Evolutionary conservation across 768 basidiomycete species (phyloP).

Genomic region (Agrocybe chaxingu): DNA sequence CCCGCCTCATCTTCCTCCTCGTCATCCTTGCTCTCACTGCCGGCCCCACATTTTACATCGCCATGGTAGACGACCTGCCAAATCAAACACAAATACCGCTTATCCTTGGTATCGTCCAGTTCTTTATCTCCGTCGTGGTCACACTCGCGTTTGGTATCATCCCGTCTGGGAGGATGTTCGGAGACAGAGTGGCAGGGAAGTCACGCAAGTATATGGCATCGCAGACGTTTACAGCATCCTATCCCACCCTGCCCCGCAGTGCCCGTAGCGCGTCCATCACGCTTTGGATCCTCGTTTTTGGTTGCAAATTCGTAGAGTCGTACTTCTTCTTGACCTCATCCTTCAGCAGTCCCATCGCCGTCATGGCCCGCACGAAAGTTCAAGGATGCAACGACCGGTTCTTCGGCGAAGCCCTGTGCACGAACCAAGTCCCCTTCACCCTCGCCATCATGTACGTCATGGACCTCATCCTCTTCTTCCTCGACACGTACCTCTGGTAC

Average conservation of each 20-base stretch:
- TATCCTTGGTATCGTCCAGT: constrained; percentile 91
- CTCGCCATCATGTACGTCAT: constrained; percentile 98
- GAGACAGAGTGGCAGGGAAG: constrained; percentile 96
- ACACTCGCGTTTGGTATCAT: constrained; percentile 84
- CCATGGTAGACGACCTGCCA: constrained; percentile 69
- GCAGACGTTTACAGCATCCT: constrained; percentile 98
- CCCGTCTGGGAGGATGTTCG: constrained; percentile 97
- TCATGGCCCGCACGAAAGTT: constrained; percentile 95
- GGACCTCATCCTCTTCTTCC: constrained; percentile 97
- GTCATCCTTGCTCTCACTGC: constrained; percentile 90
- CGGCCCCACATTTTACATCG: constrained; percentile 93
- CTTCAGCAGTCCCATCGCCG: constrained; percentile 94
- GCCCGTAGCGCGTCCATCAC: constrained; percentile 81
- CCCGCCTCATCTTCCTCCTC: constrained; percentile 87
- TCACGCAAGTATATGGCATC: constrained; percentile 98
- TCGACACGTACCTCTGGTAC: constrained; percentile 99
- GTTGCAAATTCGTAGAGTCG: constrained; percentile 95
- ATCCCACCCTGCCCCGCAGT: constrained; percentile 69
- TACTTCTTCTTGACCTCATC: constrained; percentile 98
- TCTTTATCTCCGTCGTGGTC: constrained; percentile 83
- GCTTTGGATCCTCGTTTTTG: constrained; percentile 90
- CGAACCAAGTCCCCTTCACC: constrained; percentile 91
- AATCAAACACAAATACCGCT: constrained; percentile 68
- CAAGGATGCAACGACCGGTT: constrained; percentile 85
- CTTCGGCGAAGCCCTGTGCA: constrained; percentile 79